These are phyloP conservation scores for Nissolia schottii DNA, from an alignment of 306 rosid genomes.

Conservation along the genomic window DNA sequence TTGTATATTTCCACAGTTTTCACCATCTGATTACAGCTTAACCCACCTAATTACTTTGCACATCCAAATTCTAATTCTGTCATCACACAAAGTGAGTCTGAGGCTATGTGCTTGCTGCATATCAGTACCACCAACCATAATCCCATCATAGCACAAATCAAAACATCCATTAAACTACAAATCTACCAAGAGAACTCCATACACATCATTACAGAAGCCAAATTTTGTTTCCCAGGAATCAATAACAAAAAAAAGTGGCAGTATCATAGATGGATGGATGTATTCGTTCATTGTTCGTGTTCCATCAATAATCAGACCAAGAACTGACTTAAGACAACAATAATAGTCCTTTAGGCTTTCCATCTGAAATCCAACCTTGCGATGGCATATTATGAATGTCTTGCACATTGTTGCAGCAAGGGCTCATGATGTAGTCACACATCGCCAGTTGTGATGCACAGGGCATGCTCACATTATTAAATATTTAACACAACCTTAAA, in stretches of 20 bases:
- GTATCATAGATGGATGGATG: not conserved
- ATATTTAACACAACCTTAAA: not conserved
- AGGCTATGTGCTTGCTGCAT: too few species aligned
- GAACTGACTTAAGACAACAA: not conserved
- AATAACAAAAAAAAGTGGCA: too few species aligned
- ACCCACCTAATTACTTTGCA: not conserved
- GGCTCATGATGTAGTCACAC: not conserved
- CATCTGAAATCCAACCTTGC: not conserved
- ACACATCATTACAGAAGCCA: not conserved
- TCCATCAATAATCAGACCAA: not conserved
- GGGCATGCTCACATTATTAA: not conserved
- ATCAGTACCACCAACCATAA: too few species aligned
- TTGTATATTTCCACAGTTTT: too few species aligned
- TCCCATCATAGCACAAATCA: too few species aligned
- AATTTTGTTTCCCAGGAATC: too few species aligned
- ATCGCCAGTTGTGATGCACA: not conserved
- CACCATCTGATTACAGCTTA: too few species aligned
- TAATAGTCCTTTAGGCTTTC: not conserved
- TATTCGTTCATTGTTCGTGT: not conserved
- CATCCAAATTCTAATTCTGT: too few species aligned
- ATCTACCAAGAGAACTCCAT: not conserved
- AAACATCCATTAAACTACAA: not conserved
- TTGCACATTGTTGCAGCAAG: not conserved
- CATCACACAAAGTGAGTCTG: too few species aligned
- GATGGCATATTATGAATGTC: not conserved